Conservation (phyloP, 805 yeast species). For the Teunomyces gatunensis region DNA sequence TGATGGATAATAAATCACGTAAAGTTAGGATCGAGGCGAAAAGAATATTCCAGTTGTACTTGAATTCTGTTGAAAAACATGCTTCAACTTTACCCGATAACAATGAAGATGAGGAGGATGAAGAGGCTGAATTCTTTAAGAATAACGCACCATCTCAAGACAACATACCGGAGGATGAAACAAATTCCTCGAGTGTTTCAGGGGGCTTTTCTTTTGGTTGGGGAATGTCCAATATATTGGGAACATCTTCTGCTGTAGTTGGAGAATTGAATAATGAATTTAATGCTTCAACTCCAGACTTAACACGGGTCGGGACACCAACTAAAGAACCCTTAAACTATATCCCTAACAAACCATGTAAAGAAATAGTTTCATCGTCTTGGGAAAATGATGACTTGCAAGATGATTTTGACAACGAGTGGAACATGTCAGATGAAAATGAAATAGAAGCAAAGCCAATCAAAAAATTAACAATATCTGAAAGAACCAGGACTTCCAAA, state of each 20-base stretch:
- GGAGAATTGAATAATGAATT: slow-evolving; percentile 38
- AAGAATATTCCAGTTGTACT: slow-evolving; percentile 59
- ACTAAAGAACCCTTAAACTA: slow-evolving; percentile 10
- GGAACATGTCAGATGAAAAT: slow-evolving; percentile 17
- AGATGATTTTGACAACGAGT: slow-evolving; percentile 18
- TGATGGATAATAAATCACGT: slow-evolving; percentile 66
- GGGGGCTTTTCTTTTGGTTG: slow-evolving; percentile 30
- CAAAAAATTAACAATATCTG: slow-evolving; percentile 1
- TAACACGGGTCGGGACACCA: slow-evolving; percentile 29
- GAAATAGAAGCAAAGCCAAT: slow-evolving; percentile 8
- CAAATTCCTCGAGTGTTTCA: slow-evolving; percentile 5
- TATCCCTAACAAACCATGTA: neutral
- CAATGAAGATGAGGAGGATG: slow-evolving; percentile 38
- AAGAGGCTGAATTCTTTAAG: slow-evolving; percentile 37
- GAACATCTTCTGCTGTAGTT: slow-evolving; percentile 25
- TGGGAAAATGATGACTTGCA: slow-evolving; percentile 18
- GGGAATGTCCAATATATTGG: slow-evolving; percentile 36
- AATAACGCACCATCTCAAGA: slow-evolving; percentile 19
- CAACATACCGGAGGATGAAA: slow-evolving; percentile 1
- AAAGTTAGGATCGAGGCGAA: slow-evolving; percentile 74
- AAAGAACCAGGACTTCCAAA: neutral
- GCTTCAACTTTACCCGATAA: slow-evolving; percentile 32
- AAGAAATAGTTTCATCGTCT: slow-evolving; percentile 4
- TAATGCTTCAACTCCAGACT: slow-evolving; percentile 36
- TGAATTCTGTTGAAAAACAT: slow-evolving; percentile 37